These are phyloP conservation scores for Ogataea pini DNA, from an alignment of 805 yeast genomes.

Conservation along the genomic window DNA sequence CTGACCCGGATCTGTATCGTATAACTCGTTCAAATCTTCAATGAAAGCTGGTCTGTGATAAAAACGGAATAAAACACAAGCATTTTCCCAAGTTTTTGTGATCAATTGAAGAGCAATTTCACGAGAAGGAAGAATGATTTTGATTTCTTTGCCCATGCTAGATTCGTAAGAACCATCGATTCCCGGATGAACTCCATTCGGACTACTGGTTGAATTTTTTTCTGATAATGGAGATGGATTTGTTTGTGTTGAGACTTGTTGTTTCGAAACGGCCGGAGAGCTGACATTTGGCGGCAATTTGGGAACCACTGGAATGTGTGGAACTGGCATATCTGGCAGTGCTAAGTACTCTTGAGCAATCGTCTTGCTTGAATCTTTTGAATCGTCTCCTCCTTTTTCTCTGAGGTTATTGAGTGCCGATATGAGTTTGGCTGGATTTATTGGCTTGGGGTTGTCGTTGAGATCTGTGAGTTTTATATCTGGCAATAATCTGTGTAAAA, in stretches of 20 bases:
- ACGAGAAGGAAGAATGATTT: conserved; percentile 72
- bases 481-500: conserved; percentile 34
- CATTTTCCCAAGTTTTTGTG: conserved; percentile 78
- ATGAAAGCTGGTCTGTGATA: conserved; percentile 83
- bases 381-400: conserved; percentile 23
- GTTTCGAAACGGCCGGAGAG: conserved; percentile 4
- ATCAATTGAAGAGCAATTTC: conserved; percentile 70
- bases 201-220: conserved; percentile 16
- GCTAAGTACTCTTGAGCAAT: conserved; percentile 31
- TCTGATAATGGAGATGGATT: conserved; percentile 22
- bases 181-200: conserved; percentile 28
- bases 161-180: conserved; percentile 43
- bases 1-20: conserved; percentile 70
- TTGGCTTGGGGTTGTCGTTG: conserved; percentile 34
- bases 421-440: conserved; percentile 35
- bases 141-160: conserved; percentile 50
- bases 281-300: conserved; percentile 17
- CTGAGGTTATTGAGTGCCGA: conserved; percentile 32
- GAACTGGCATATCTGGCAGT: conserved; percentile 36
- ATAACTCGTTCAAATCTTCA: conserved; percentile 71
- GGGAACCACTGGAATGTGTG: conserved; percentile 27
- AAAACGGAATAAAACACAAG: conserved; percentile 82
- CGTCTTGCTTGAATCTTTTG: conserved; percentile 20
- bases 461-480: conserved; percentile 34
- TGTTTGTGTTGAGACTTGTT: conserved; percentile 7